Evolutionary conservation across 192 early-diverging fungal species (phyloP).

Genomic region (Rhizoclosmatium sp.): DNA sequence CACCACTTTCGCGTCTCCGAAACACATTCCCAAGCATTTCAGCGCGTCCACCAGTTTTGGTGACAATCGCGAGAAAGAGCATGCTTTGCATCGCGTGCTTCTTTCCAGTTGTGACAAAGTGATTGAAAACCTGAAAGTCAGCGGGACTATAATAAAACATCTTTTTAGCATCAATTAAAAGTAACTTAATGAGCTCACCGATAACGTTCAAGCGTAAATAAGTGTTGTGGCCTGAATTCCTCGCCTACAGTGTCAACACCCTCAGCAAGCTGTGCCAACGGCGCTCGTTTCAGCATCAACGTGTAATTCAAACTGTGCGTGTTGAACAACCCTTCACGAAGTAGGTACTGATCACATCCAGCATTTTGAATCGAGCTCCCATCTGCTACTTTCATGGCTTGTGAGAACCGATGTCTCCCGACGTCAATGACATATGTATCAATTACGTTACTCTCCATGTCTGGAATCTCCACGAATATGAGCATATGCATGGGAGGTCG

Average conservation of each 20-base stretch:
- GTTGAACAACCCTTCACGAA: neutral
- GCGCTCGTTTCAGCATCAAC: neutral
- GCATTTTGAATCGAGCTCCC: neutral
- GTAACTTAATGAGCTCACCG: neutral
- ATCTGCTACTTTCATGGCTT: neutral
- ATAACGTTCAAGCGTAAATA: neutral
- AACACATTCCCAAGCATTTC: constrained; percentile 14
- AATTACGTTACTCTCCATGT: too few relatives aligned
- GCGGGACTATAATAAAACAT: neutral
- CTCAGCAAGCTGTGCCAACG: neutral
- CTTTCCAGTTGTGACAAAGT: neutral
- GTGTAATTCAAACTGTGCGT: neutral
- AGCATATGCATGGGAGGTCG: constrained; percentile 4
- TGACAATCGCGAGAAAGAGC: neutral
- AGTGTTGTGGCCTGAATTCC: neutral
- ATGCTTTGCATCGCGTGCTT: neutral
- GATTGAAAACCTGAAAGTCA: neutral
- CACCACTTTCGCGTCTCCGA: neutral
- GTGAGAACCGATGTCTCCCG: neutral
- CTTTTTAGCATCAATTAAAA: neutral
- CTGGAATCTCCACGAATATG: neutral
- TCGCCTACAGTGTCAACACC: neutral
- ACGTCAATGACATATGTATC: neutral
- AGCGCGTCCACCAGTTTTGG: constrained; percentile 12
- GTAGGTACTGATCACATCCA: neutral